Evolutionary conservation across 306 rosid species (phyloP).

Genomic region (Betula pendula): DNA sequence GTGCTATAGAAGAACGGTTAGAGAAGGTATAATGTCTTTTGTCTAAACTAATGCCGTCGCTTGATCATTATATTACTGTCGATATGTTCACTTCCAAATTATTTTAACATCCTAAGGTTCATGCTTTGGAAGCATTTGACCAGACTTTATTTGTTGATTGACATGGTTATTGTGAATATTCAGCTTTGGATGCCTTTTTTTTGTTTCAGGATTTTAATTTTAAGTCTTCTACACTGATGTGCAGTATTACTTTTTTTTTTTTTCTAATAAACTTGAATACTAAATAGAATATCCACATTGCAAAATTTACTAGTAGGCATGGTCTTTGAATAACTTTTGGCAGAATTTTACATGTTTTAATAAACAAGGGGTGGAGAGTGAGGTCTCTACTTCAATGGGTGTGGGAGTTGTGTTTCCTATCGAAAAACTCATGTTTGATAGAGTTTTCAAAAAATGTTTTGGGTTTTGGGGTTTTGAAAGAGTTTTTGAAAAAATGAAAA

Average conservation of each 20-base stretch:
- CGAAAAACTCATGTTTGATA: too few species aligned
- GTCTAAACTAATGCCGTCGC: constrained; percentile 1
- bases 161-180: neutral
- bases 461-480: too few species aligned
- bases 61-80: neutral
- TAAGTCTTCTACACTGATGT: neutral
- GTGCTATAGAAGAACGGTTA: constrained; percentile 67
- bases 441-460: too few species aligned
- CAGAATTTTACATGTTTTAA: too few species aligned
- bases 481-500: too few species aligned
- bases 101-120: neutral
- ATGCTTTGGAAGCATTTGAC: neutral
- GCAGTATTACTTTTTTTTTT: neutral
- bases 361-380: too few species aligned
- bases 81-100: neutral
- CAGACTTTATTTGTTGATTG: neutral
- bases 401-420: too few species aligned
- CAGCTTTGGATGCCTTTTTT: neutral
- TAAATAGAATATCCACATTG: too few species aligned
- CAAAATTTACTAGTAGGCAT: too few species aligned
- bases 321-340: too few species aligned
- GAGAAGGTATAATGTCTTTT: constrained; percentile 59
- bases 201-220: neutral
- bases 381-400: too few species aligned
- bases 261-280: too few species aligned